Conservation (phyloP, 495 filamentous ascomycete genomes). For the Penicillium mononematosum region DNA sequence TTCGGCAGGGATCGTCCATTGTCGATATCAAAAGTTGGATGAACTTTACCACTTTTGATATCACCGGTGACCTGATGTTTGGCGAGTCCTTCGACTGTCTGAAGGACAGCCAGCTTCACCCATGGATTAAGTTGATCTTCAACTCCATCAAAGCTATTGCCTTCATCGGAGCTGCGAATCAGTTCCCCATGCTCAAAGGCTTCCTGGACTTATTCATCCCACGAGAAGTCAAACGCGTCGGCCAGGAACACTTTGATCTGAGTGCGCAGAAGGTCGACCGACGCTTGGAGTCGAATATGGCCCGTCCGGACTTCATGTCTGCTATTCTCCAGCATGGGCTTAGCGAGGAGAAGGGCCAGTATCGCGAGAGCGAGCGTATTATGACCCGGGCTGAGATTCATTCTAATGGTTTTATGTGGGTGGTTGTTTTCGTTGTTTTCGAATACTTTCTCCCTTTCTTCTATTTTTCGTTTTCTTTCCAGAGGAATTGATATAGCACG, state of each 20-base stretch:
- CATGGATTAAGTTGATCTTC: conserved; percentile 46
- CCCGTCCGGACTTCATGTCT: conserved; percentile 28
- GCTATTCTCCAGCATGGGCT: conserved; percentile 31
- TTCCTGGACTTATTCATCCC: conserved; percentile 20
- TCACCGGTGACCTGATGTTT: conserved; percentile 49
- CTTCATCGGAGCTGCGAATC: conserved; percentile 22
- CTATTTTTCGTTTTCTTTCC: not conserved
- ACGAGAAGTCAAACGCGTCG: conserved; percentile 12
- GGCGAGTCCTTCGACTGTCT: conserved; percentile 52
- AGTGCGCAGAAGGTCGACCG: conserved; percentile 26
- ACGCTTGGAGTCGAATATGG: conserved; percentile 18
- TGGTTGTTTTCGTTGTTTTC: conserved; percentile 1
- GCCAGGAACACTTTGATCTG: conserved; percentile 24
- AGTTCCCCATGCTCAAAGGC: conserved; percentile 30
- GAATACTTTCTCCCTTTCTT: not conserved
- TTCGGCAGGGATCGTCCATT: not conserved
- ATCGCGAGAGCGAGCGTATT: conserved; percentile 15
- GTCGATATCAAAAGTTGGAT: conserved; percentile 32
- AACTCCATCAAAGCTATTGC: conserved; percentile 33
- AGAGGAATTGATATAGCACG: not conserved
- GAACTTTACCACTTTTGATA: conserved; percentile 48
- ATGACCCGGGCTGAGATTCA: conserved; percentile 32
- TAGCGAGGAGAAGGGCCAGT: conserved; percentile 21
- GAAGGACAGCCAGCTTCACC: conserved; percentile 40
- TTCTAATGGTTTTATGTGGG: conserved; percentile 31